phyloP scores from a whole-genome alignment of 1,284 basidiomycete genomes.

The Ganoderma sinense region DNA sequence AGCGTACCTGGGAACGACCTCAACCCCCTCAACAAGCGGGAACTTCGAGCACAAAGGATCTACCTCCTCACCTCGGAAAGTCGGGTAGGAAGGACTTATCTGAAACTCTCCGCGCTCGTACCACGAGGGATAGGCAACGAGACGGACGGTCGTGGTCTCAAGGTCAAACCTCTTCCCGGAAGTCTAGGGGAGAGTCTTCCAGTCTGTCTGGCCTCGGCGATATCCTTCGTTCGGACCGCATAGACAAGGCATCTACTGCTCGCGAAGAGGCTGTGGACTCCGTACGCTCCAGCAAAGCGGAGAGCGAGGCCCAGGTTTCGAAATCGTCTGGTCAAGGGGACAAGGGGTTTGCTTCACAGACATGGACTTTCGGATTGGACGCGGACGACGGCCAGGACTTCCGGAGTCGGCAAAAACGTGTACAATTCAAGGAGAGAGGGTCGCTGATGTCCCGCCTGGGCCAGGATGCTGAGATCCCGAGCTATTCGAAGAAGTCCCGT shows the following conservation, averaged over 20 bases:
- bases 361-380: conserved; percentile 11
- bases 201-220: conserved; percentile 8
- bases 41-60: conserved; percentile 3
- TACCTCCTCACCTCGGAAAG: not conserved
- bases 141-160: not conserved
- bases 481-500: conserved; percentile 23
- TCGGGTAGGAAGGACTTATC: conserved; percentile 11
- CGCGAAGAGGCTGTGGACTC: conserved; percentile 12
- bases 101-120: conserved; percentile 16
- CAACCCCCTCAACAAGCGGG: not conserved
- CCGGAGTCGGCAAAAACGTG: conserved; percentile 17
- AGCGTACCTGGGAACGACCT: conserved; percentile 22
- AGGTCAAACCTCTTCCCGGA: not conserved
- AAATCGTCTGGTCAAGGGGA: not conserved
- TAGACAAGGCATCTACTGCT: conserved; percentile 19
- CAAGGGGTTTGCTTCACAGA: not conserved
- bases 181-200: not conserved
- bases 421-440: conserved; percentile 39
- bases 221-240: conserved; percentile 29
- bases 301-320: not conserved
- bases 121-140: conserved; percentile 1
- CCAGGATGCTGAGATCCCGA: conserved; percentile 27
- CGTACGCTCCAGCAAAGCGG: not conserved
- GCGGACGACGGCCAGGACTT: conserved; percentile 7
- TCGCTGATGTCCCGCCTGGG: conserved; percentile 33